These are phyloP conservation scores for Inga oerstediana DNA, from an alignment of 306 rosid species.

Conservation along the genomic window DNA sequence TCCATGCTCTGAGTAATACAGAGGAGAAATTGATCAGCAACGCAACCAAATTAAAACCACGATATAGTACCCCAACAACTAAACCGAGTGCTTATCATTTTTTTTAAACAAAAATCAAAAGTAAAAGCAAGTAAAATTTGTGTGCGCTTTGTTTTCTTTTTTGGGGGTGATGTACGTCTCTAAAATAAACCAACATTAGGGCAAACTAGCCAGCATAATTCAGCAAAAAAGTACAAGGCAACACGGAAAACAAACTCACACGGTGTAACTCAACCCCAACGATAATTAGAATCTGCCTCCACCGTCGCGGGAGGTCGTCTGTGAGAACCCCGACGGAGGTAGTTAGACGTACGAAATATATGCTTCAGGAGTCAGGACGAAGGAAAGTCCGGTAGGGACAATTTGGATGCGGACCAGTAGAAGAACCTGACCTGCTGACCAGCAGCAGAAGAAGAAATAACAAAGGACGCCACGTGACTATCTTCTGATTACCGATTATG, in stretches of 20 bases:
- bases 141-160: background rate
- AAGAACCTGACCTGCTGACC: background rate
- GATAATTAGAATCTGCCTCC: background rate
- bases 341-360: background rate
- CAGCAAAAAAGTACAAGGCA: background rate
- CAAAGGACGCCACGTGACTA: constrained; percentile 19
- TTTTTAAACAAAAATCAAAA: background rate
- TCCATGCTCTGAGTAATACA: constrained; percentile 56
- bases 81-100: constrained; percentile 4
- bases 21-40: background rate
- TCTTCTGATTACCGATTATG: background rate
- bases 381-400: constrained; percentile 15
- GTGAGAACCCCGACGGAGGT: constrained; percentile 2
- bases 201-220: constrained; percentile 23
- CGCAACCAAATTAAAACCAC: background rate
- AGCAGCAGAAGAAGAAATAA: background rate
- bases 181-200: constrained; percentile 2
- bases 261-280: constrained; percentile 22
- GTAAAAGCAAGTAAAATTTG: background rate
- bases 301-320: background rate
- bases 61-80: background rate
- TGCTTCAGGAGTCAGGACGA: background rate
- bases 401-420: background rate
- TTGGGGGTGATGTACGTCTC: background rate
- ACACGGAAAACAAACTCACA: constrained; percentile 19